Evolutionary conservation across 371 early-diverging fungal species (phyloP), one percentile per base, ranked within the genome.

Genomic region (Syncephalastrum racemosum): DNA sequence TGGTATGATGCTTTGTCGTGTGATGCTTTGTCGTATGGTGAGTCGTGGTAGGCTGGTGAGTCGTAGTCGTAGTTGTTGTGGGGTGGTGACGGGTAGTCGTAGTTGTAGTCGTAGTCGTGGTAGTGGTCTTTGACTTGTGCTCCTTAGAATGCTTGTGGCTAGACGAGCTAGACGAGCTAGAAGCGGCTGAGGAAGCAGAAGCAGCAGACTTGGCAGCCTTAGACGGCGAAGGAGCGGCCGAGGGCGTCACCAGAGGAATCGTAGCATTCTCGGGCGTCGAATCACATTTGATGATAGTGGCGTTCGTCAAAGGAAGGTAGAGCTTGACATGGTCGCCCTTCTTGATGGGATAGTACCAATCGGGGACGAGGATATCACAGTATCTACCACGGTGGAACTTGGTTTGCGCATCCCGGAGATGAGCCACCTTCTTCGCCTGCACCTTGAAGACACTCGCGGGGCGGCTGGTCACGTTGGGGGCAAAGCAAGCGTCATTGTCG

Each of bases 81-180:
- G 19, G 46, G 12, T 22, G 53, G 19, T 50, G 15, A 25, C n/a
- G 8, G 36, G 45, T 53, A n/a, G 55, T 56, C 10, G 60, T 56
- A 8, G 50, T 68, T 62, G 25, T 52, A 61, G 57, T 24, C 24
- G 50, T 80, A 73, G 42, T 51, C 75, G 1, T 56, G 4, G 60
- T 52, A 14, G 64, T 59, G 24, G 23, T 42, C n/a, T 46, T 60
- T 25, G 46, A 48, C 15, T 39, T 51, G 36, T 41, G 44, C 20
- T 25, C 15, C 10, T 49, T 53, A 5, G 49, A 27, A 14, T 39
- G 6, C 36, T 31, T 31, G 36, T 31, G 36, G 10, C 36, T 31
- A 31, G 36, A 5, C 36, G 36, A 31, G 12, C 36, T 31, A 31
- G 36, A 5, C 3, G 45, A 19, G 45, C 45, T 45, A n/a, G 16